A percentile compares a stretch with the other conserved stretches of the same genome.
Conservation (phyloP, 2,329 filamentous ascomycete genomes). For the Daldinia sp. region DNA sequence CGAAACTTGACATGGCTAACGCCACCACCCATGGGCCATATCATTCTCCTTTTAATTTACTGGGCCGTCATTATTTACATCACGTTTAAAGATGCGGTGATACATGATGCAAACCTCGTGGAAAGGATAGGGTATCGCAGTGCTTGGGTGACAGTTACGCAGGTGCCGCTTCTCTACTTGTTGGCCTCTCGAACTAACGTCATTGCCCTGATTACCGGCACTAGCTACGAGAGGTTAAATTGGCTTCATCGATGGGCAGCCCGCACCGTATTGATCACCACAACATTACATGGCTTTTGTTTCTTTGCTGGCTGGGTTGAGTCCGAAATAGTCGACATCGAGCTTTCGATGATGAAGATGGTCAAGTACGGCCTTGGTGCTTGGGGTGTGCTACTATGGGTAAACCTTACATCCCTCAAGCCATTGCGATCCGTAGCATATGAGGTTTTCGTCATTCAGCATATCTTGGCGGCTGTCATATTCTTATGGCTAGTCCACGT, state of each 20-base stretch:
- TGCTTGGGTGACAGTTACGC: conserved; percentile 74
- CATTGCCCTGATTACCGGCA: conserved; percentile 71
- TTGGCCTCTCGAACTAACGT: conserved; percentile 70
- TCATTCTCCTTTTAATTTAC: conserved; percentile 66
- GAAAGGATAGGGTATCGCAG: conserved; percentile 76
- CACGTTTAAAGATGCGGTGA: conserved; percentile 63
- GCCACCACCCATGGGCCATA: conserved; percentile 68
- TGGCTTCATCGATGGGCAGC: conserved; percentile 81
- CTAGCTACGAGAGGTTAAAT: conserved; percentile 76
- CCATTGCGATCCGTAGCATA: conserved; percentile 75
- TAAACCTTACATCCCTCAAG: conserved; percentile 70
- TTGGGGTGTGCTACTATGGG: conserved; percentile 75
- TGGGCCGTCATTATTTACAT: conserved; percentile 71
- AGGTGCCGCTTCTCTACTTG: conserved; percentile 73
- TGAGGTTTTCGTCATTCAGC: conserved; percentile 77
- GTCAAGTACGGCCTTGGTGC: conserved; percentile 75
- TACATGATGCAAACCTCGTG: conserved; percentile 67
- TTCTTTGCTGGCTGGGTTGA: conserved; percentile 74
- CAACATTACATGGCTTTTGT: conserved; percentile 76
- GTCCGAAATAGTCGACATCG: conserved; percentile 68
- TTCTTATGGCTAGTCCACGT: conserved; percentile 73
- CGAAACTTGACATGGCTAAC: conserved; percentile 66
- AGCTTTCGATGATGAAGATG: conserved; percentile 72
- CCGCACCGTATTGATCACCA: conserved; percentile 75
- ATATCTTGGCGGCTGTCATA: conserved; percentile 70